phyloP scores from a whole-genome alignment of 2,329 filamentous ascomycete species.

The Endothia cerciana region DNA sequence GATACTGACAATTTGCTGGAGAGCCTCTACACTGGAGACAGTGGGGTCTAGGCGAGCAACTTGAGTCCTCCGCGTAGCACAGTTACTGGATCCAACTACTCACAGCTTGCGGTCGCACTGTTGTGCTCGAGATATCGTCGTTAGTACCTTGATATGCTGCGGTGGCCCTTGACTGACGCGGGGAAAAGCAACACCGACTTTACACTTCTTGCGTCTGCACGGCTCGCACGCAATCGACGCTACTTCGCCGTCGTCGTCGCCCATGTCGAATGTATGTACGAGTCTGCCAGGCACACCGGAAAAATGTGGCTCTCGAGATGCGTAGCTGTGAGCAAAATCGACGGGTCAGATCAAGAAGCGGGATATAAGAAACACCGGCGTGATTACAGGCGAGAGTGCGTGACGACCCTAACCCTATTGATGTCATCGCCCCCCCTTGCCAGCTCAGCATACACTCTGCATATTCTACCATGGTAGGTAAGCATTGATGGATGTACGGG shows the following conservation, averaged over 20 bases:
- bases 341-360: background rate
- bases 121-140: background rate
- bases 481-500: too few species aligned
- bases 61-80: background rate
- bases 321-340: background rate
- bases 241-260: constrained; percentile 17
- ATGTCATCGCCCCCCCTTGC: background rate
- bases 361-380: background rate
- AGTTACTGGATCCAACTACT: background rate
- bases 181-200: constrained; percentile 26
- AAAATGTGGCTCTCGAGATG: background rate
- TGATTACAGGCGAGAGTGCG: too few species aligned
- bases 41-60: constrained; percentile 11
- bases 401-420: background rate
- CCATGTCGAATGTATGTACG: constrained; percentile 10
- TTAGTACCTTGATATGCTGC: constrained; percentile 9
- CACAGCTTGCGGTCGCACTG: constrained; percentile 29
- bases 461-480: too few species aligned
- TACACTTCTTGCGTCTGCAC: constrained; percentile 28
- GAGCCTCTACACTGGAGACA: constrained; percentile 23
- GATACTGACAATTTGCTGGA: constrained; percentile 18
- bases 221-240: constrained; percentile 25
- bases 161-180: background rate
- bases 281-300: background rate
- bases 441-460: background rate